These are phyloP conservation scores for Nemania bipapillata DNA, from an alignment of 2,329 filamentous ascomycete genomes.

Conservation along the genomic window DNA sequence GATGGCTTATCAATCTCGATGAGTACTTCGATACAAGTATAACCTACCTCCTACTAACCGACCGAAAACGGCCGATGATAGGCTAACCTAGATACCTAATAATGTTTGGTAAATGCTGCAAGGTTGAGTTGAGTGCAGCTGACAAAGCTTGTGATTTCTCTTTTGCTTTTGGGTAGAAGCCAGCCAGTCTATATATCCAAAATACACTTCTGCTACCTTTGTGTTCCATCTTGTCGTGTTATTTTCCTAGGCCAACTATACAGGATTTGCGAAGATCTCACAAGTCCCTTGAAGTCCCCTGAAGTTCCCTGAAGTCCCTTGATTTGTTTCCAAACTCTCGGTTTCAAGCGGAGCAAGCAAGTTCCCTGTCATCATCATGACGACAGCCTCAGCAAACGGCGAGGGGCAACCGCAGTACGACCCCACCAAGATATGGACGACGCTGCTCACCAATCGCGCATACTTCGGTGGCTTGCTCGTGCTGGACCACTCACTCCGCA, in stretches of 20 bases:
- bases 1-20: slow-evolving; percentile 19
- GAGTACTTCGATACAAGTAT: slow-evolving; percentile 5
- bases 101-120: slow-evolving; percentile 10
- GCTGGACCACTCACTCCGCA: slow-evolving; percentile 48
- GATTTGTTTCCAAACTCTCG: not conserved
- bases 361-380: slow-evolving; percentile 33
- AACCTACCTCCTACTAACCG: no score
- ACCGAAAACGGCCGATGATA: slow-evolving; percentile 3
- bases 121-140: not conserved
- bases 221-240: not conserved
- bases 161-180: no score
- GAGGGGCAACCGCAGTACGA: slow-evolving; percentile 40
- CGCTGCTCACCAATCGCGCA: slow-evolving; percentile 49
- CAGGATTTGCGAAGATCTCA: not conserved
- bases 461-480: slow-evolving; percentile 50
- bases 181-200: not conserved
- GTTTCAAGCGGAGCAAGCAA: not conserved
- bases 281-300: not conserved
- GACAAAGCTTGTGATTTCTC: slow-evolving; percentile 9
- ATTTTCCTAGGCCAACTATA: not conserved
- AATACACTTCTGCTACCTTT: not conserved
- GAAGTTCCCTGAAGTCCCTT: not conserved
- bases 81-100: slow-evolving; percentile 13
- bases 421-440: slow-evolving; percentile 51
- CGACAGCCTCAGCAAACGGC: slow-evolving; percentile 19